Evolutionary conservation across 306 rosid species (phyloP).

Genomic region (Cucumis sativus): DNA sequence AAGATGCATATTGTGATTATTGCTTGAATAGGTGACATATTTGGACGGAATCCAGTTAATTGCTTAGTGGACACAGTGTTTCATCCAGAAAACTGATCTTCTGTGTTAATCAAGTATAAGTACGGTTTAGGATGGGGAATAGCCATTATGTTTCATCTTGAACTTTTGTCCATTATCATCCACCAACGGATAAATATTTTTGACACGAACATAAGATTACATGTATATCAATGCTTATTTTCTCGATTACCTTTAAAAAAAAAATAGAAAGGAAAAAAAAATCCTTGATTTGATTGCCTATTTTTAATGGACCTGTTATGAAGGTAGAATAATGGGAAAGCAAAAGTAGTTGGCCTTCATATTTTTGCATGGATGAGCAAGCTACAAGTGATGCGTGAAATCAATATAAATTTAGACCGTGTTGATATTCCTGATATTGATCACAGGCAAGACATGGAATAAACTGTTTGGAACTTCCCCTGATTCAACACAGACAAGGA

Average conservation of each 20-base stretch:
- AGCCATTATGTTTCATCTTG: neutral
- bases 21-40: neutral
- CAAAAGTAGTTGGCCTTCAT: neutral
- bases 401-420: neutral
- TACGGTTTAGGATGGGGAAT: neutral
- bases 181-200: neutral
- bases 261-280: no score
- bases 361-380: neutral
- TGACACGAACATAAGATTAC: neutral
- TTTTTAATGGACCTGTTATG: neutral
- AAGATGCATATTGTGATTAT: neutral
- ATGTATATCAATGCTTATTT: neutral
- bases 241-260: neutral
- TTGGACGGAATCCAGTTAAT: neutral
- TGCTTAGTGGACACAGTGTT: neutral
- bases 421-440: constrained; percentile 26
- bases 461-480: constrained; percentile 94
- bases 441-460: constrained; percentile 73
- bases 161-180: neutral
- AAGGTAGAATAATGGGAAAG: neutral
- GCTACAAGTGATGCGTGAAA: neutral
- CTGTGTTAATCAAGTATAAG: neutral
- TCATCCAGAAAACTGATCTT: neutral
- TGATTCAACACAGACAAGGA: constrained; percentile 67
- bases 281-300: neutral